Evolutionary conservation across 192 early-diverging fungal genomes (phyloP), one percentile per base, ranked within the genome.

Genomic region (Martensiomyces pterosporus): DNA sequence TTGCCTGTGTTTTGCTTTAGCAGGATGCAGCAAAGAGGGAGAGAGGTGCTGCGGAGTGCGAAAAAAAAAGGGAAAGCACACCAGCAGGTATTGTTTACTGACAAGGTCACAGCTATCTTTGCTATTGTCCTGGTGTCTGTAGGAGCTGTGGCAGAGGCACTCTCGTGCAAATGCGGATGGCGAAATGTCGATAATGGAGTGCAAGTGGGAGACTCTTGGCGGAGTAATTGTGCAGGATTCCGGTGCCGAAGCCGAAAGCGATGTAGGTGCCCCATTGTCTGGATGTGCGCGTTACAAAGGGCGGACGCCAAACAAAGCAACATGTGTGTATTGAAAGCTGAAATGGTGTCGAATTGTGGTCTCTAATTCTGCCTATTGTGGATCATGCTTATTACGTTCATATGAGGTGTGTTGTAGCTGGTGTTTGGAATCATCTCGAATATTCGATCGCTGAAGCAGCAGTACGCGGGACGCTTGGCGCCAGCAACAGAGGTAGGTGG

Each of bases 61-160:
- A n/a, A n/a, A n/a, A n/a, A n/a, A n/a, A n/a, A n/a, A n/a, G n/a
- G n/a, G n/a, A n/a, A n/a, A n/a, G n/a, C n/a, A n/a, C n/a, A n/a
- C n/a, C n/a, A n/a, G n/a, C n/a, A n/a, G n/a, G n/a, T n/a, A n/a
- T n/a, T n/a, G n/a, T n/a, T n/a, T n/a, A n/a, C n/a, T n/a, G n/a
- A n/a, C n/a, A n/a, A n/a, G n/a, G n/a, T n/a, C n/a, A n/a, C n/a
- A n/a, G n/a, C n/a, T n/a, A n/a, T n/a, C n/a, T n/a, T n/a, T 32
- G 5, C 6, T 32, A 8, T 32, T 32, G 6, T 32, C 29, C 12
- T 32, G 29, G 6, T 12, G 5, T 8, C 3, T 60, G 49, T 72
- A 72, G 68, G 70, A 74, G 59, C 70, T 74, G 17, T 74, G 70
- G 70, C 70, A 74, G 51, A 52, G 44, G 23, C 70, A 72, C 32